Conservation (phyloP, 768 basidiomycete species). For the Piloderma croceum region DNA sequence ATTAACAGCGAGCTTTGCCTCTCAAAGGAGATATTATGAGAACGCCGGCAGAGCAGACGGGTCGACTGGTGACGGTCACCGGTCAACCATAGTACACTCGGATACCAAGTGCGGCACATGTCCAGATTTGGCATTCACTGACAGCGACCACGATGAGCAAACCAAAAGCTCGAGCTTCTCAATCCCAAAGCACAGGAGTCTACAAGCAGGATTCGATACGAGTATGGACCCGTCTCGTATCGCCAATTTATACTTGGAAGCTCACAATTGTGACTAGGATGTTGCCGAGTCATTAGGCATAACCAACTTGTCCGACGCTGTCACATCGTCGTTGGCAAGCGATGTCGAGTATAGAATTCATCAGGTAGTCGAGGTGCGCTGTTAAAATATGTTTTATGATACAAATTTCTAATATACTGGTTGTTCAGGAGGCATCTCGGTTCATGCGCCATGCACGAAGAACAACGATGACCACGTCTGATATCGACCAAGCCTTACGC, state of each 20-base stretch:
- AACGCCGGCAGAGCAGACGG: too few relatives aligned
- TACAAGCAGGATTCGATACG: slow-evolving; percentile 27
- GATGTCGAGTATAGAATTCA: slow-evolving; percentile 97
- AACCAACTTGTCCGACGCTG: slow-evolving; percentile 63
- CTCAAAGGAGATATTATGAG: too few relatives aligned
- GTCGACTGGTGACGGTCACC: too few relatives aligned
- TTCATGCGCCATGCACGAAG: slow-evolving; percentile 94
- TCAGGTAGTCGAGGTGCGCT: slow-evolving; percentile 82
- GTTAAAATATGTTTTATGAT: slow-evolving; percentile 1
- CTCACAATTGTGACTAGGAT: slow-evolving; percentile 58
- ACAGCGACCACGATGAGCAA: slow-evolving; percentile 13
- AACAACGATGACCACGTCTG: slow-evolving; percentile 82
- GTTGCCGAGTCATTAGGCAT: slow-evolving; percentile 86
- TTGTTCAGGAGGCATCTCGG: slow-evolving; percentile 79
- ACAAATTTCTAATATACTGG: slow-evolving; percentile 8
- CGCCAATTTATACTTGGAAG: slow-evolving; percentile 7
- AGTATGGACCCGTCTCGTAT: slow-evolving; percentile 10
- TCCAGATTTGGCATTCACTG: too few relatives aligned
- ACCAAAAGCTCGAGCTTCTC: slow-evolving; percentile 13
- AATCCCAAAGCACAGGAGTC: slow-evolving; percentile 19
- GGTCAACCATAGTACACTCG: too few relatives aligned
- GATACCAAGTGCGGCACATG: too few relatives aligned
- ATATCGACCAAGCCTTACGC: slow-evolving; percentile 91
- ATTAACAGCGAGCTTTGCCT: too few relatives aligned
- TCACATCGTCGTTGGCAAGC: slow-evolving; percentile 82